Percentiles rank a stretch among this genome's conserved stretches.
phyloP scores from a whole-genome alignment of 257 asterid species.

The Linderniella brevidens region DNA sequence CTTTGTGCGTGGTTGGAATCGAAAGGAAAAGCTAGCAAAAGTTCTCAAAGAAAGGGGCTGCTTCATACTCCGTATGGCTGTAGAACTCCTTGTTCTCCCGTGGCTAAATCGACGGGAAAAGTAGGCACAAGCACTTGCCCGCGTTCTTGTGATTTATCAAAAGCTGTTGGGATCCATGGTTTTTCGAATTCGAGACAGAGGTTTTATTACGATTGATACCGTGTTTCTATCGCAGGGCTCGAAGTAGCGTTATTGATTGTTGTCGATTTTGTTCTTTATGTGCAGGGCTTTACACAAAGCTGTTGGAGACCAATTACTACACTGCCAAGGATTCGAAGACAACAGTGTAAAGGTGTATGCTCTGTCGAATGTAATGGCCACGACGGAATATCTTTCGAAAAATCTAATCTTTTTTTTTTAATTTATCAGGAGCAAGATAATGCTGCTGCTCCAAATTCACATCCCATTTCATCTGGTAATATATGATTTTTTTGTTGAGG shows the following conservation, averaged over 20 bases:
- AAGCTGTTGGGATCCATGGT: too few species aligned
- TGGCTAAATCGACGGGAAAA: conserved; percentile 20
- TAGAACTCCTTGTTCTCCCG: conserved; percentile 36
- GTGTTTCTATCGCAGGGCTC: conserved; percentile 1
- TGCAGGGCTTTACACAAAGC: too few species aligned
- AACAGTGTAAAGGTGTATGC: too few species aligned
- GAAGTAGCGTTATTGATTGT: conserved; percentile 22
- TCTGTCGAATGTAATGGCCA: too few species aligned
- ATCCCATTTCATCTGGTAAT: conserved; percentile 1
- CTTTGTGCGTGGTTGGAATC: conserved; percentile 79
- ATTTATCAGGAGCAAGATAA: too few species aligned
- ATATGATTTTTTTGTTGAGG: background rate
- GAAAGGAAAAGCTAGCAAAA: conserved; percentile 39
- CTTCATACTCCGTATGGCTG: too few species aligned
- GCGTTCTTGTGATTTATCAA: too few species aligned
- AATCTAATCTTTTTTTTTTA: too few species aligned
- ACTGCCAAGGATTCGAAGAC: too few species aligned
- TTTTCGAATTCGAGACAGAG: conserved; percentile 24
- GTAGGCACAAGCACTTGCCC: too few species aligned
- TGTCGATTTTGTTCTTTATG: conserved; percentile 11
- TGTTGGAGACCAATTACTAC: too few species aligned
- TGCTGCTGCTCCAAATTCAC: background rate
- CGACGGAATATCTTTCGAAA: too few species aligned
- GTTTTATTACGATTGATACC: conserved; percentile 15
- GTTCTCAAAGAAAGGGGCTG: conserved; percentile 29